Base-by-base conservation (phyloP, 148 eudicot species). In the Salicornia ramosissima region DNA sequence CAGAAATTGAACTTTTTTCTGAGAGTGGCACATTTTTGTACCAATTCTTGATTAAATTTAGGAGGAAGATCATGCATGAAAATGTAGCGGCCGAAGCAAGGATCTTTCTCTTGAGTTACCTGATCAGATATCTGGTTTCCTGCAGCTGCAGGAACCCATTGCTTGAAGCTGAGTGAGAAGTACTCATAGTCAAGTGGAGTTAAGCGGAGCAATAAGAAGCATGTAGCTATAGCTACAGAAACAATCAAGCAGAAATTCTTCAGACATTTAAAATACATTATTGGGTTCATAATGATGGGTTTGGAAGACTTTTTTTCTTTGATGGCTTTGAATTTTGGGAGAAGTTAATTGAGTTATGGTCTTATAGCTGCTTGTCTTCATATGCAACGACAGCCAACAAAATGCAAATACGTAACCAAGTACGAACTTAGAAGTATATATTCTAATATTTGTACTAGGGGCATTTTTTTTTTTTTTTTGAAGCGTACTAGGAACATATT, bases 1-100 rank as follows among this genome's bases (percentile, higher is more conserved):
- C 86, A 83, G 25, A 77, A 74, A 53, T 79, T 39, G 2, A 69
- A 21, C 77, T 76, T 57, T 10, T 10, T 16, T 24, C 34, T 61
- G 11, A 67, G 69, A 2, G 26, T 22, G 1, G 25, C 50, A 26
- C 86, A 80, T 14, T 67, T 66, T 30, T n/a, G 62, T 2, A 70
- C 52, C 51, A 80, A 58, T 13, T 78, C 84, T 26, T 54, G 50
- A 50, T 83, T 83, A 46, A 83, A 83, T 29, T 59, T 70, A 1
- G 64, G 39, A 24, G 86, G 84, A 39, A 80, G 80, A n/a, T 80
- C 74, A 51, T 83, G 78, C 46, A 83, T 60, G 60, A 78, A 83
- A 14, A 83, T 67, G 66, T 75, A 81, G 11, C 78, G 73, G 3
- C 77, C 80, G 19, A 15, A n/a, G 64, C 85, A 81, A 33, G 65